Base-by-base conservation (phyloP, 169 alveolate species). In the Amoebophrya sp. region DNA sequence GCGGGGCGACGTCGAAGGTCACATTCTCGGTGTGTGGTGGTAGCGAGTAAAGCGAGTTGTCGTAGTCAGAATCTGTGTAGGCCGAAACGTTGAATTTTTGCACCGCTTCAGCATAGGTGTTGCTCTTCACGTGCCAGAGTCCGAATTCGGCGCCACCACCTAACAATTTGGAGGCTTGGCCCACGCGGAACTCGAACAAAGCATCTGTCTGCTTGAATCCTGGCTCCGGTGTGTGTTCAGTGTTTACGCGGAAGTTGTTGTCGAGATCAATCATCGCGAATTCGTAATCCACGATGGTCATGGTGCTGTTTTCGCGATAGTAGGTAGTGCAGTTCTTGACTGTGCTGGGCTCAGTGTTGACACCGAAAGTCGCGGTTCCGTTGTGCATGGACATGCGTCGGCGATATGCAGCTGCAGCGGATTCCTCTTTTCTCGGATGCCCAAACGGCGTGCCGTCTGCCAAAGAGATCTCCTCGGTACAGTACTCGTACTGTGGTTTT, bases 51-150 rank as follows among this genome's bases (percentile, higher is more conserved):
- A 65, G 33, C 2, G 2, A 1, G 83, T 65, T 65, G 83, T 65
- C 83, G 83, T 65, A 65, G 33, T 65, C 83, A 36, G 36, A 12
- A 26, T 26, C 33, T 6, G 18, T 36, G 26, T 6, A 65, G 83
- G 33, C 2, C 33, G 2, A 26, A 6, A 36, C n/a, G 33, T 1
- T 6, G 83, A 12, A 65, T 0, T 65, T 65, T 29, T 12, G 83
- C 83, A 65, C 83, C 83, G 83, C 83, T 36, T 65, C 83, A 29
- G 83, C 83, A 36, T 6, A 65, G 2, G 83, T 65, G 83, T 65
- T 6, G 36, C 39, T 65, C 26, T 26, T 6, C 36, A 65, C 83
- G 83, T 65, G 83, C 33, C 2, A 65, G 38, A 65, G 0, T 36
- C 33, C 26, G 83, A 65, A 65, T 18, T 65, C 83, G 33, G 83